These are phyloP conservation scores for Wickerhamiella alocasiicola DNA, from an alignment of 805 yeast genomes.

Conservation along the genomic window DNA sequence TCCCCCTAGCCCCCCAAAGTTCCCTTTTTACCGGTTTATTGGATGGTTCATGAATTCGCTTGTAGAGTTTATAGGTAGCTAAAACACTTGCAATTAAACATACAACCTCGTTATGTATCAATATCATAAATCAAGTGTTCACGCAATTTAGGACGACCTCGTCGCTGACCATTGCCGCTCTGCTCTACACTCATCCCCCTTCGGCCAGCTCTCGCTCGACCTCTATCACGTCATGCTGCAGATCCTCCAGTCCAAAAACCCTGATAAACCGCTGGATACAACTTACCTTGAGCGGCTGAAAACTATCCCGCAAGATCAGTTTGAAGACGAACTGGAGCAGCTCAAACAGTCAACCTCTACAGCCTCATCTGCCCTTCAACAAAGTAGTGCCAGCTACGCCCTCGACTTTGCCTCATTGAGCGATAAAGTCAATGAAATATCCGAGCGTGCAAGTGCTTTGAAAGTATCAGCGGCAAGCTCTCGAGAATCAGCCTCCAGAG, in stretches of 20 bases:
- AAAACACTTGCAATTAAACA: too few relatives aligned
- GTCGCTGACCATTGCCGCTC: too few relatives aligned
- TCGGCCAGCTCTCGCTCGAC: too few relatives aligned
- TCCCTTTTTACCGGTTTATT: too few relatives aligned
- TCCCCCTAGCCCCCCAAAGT: too few relatives aligned
- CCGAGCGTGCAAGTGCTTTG: slow-evolving; percentile 10
- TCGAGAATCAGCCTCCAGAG: slow-evolving; percentile 16
- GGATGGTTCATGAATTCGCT: too few relatives aligned
- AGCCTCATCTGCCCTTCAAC: slow-evolving; percentile 6
- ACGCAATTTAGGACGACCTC: too few relatives aligned
- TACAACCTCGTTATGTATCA: too few relatives aligned
- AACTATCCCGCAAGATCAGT: slow-evolving; percentile 16
- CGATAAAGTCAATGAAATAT: slow-evolving; percentile 13
- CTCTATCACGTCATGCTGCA: slow-evolving; percentile 7
- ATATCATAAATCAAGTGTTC: too few relatives aligned
- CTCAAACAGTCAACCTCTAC: slow-evolving; percentile 9
- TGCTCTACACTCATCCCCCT: too few relatives aligned
- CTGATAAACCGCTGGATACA: slow-evolving; percentile 10
- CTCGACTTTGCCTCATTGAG: slow-evolving; percentile 15
- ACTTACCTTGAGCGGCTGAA: slow-evolving; percentile 17
- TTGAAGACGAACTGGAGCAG: slow-evolving; percentile 14
- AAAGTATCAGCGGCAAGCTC: slow-evolving; percentile 10
- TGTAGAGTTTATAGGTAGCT: too few relatives aligned
- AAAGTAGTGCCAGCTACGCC: slow-evolving; percentile 14
- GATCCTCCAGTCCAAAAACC: slow-evolving; percentile 3